Evolutionary conservation across 306 rosid species (phyloP).

Genomic region (Vachellia collinsii): DNA sequence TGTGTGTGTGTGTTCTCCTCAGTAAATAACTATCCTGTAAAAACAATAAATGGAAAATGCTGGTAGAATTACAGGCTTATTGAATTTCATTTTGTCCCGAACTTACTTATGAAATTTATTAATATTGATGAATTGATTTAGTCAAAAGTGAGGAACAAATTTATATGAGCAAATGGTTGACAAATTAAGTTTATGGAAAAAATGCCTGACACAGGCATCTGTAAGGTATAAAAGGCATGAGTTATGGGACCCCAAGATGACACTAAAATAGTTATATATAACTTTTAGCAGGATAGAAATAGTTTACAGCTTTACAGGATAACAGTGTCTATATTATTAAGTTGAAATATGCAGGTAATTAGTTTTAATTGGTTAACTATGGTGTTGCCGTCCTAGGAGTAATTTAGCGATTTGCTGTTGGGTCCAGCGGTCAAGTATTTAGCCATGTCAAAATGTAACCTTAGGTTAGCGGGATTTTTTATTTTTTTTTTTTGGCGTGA

Average conservation of each 20-base stretch:
- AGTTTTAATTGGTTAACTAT: too few species aligned
- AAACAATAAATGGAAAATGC: conserved; percentile 17
- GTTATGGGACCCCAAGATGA: neutral
- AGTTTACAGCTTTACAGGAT: too few species aligned
- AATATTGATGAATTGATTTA: neutral
- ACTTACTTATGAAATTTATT: conserved; percentile 10
- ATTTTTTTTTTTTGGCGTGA: too few species aligned
- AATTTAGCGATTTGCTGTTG: too few species aligned
- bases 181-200: conserved; percentile 22
- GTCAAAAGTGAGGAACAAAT: conserved; percentile 20
- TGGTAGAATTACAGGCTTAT: conserved; percentile 21
- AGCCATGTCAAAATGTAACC: too few species aligned
- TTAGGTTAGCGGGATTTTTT: too few species aligned
- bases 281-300: too few species aligned
- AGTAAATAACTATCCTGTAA: conserved; percentile 7
- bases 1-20: neutral
- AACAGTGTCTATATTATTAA: too few species aligned
- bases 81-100: neutral
- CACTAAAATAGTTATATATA: too few species aligned
- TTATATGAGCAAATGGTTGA: conserved; percentile 13
- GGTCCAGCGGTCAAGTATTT: too few species aligned
- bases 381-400: too few species aligned
- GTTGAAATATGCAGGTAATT: too few species aligned
- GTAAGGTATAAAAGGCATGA: neutral
- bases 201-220: conserved; percentile 11